These are phyloP conservation scores for Thinopyrum obtusiflorum DNA, from an alignment of 202 grass and related monocot species.

Conservation along the genomic window DNA sequence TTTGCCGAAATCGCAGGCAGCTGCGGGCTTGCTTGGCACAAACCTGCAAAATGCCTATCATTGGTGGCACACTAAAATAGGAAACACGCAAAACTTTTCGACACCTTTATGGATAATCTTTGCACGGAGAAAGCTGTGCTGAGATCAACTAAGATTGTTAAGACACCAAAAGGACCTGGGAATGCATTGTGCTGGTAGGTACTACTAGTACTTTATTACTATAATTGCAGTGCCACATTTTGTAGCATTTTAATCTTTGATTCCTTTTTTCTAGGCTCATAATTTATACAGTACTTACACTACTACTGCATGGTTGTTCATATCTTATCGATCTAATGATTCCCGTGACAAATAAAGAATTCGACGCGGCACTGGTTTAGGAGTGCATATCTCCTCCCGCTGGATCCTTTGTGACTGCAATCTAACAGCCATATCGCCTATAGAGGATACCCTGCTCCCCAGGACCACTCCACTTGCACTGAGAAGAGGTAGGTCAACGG, in stretches of 20 bases:
- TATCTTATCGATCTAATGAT: conserved; percentile 20
- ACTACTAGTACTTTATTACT: background rate
- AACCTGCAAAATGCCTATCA: conserved; percentile 24
- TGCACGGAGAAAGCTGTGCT: background rate
- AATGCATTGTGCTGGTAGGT: conserved; percentile 6
- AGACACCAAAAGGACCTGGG: background rate
- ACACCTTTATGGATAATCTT: conserved; percentile 24
- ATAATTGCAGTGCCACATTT: background rate
- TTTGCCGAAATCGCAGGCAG: conserved; percentile 1
- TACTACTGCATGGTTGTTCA: background rate
- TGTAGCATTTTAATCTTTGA: background rate
- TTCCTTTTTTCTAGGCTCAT: background rate
- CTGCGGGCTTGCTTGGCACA: background rate
- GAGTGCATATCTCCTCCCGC: background rate
- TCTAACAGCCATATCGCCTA: conserved; percentile 14
- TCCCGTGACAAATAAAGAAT: conserved; percentile 31
- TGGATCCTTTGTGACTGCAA: conserved; percentile 5
- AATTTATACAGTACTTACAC: background rate
- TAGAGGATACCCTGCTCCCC: conserved; percentile 25
- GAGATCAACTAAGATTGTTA: conserved; percentile 17
- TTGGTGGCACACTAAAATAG: conserved; percentile 19
- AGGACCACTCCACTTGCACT: conserved; percentile 25
- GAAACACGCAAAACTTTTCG: background rate
- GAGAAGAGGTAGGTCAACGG: conserved; percentile 14
- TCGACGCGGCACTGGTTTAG: background rate